Evolutionary conservation across 208 protist species (phyloP).

Genomic region (Angomonas desouzai): DNA sequence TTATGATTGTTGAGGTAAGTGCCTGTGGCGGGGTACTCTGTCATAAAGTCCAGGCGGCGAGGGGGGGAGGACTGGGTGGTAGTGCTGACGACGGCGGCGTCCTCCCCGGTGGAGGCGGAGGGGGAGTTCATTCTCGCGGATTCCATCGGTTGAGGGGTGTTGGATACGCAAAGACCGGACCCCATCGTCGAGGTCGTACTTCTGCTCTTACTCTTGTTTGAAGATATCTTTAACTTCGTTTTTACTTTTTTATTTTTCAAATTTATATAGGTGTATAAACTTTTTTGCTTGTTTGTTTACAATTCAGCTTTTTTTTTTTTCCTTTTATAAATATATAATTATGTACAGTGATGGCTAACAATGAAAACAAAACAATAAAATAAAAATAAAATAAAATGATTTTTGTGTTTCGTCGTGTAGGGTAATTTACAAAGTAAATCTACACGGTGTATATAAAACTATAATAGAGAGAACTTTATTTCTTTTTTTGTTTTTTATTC

Average conservation of each 20-base stretch:
- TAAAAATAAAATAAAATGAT: constrained; percentile 13
- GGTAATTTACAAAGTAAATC: neutral
- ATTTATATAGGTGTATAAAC: too few species aligned
- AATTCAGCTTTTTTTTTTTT: too few species aligned
- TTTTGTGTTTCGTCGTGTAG: neutral
- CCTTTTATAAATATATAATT: too few species aligned
- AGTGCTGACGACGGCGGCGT: neutral
- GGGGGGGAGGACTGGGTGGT: neutral
- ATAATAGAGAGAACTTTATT: neutral
- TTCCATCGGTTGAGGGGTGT: neutral
- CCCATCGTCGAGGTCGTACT: neutral
- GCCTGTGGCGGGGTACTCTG: neutral
- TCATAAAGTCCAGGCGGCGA: neutral
- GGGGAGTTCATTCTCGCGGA: neutral
- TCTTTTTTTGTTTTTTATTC: constrained; percentile 3
- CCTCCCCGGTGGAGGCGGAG: neutral
- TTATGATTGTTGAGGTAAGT: too few species aligned
- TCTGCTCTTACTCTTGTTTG: neutral
- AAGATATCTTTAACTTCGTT: neutral
- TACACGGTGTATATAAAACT: too few species aligned
- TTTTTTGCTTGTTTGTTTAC: too few species aligned
- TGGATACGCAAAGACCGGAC: neutral
- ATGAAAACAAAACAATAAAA: constrained; percentile 7
- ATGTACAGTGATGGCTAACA: too few species aligned
- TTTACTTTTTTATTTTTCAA: too few species aligned